Evolutionary conservation across 1,284 basidiomycete genomes (phyloP), one percentile per base, ranked within the genome.

Genomic region (Puccinia novopanici): DNA sequence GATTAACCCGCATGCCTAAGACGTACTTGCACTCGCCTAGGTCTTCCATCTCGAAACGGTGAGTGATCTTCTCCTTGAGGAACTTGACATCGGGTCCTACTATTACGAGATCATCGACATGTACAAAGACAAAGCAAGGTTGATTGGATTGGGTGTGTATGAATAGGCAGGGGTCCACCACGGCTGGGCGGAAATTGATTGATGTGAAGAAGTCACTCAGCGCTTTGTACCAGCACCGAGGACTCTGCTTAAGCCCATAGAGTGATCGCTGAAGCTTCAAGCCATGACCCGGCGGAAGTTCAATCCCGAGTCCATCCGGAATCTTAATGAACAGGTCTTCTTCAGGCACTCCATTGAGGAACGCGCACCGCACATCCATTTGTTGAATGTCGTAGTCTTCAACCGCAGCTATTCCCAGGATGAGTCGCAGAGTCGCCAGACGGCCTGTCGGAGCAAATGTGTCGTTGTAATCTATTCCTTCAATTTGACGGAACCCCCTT

Each of bases 161-260:
- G n/a, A n/a, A n/a, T n/a, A n/a, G n/a, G n/a, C n/a, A n/a, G n/a
- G n/a, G n/a, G n/a, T n/a, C n/a, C 10, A 34, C 50, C 50, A 22
- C 65, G 24, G 27, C 59, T 50, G 59, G 27, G 1, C n/a, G 2
- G 34, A 76, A 67, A 45, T 45, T 48, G 27, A 65, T 13, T 6
- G 57, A 27, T 6, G 8, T 9, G 19, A 72, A 72, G 27, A 72
- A 50, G n/a, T 50, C 42, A 17, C 24, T 55, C 13, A 72, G 50
- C 4, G 45, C 52, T 15, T 48, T 50, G 24, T 52, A 72, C 70
- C 70, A 72, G 22, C 70, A 72, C 1, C 70, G 45, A 8, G 75
- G 75, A 6, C 57, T 48, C 19, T 76, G 75, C 13, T 65, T 67
- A 13, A 76, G 75, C 8, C 75, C 75, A 52, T 76, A 76, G 27